These are phyloP conservation scores for Rosa multiflora DNA, from an alignment of 306 rosid species.

Conservation along the genomic window DNA sequence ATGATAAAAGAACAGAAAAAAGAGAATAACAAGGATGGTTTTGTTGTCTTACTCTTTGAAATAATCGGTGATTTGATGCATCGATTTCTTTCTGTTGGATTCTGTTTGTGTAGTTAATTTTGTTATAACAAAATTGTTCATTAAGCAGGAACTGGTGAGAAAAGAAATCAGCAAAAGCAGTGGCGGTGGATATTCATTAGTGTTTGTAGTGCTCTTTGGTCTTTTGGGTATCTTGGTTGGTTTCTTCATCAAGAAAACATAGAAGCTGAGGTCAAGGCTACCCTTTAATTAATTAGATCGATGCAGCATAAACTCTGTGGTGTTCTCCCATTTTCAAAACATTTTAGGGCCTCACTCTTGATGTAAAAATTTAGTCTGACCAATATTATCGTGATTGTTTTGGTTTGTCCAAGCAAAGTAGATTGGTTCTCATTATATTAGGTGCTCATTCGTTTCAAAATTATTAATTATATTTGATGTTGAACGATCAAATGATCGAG, in stretches of 20 bases:
- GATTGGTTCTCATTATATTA: not conserved
- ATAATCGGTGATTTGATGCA: not conserved
- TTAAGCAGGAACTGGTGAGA: slow-evolving; percentile 37
- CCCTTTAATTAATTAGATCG: not conserved
- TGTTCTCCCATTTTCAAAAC: not conserved
- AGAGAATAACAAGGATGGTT: too few species aligned
- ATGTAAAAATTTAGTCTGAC: slow-evolving; percentile 17
- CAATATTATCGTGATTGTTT: not conserved
- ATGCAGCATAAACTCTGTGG: slow-evolving; percentile 10
- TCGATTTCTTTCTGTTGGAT: not conserved
- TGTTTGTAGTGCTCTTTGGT: slow-evolving; percentile 37
- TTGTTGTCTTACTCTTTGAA: not conserved
- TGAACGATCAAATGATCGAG: not conserved
- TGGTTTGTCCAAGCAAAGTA: slow-evolving; percentile 6
- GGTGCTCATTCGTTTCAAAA: not conserved
- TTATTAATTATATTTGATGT: not conserved
- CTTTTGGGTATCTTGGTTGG: slow-evolving; percentile 42
- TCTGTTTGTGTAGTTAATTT: not conserved
- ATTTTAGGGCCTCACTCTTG: not conserved
- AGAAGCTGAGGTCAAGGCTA: slow-evolving; percentile 4
- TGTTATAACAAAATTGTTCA: not conserved
- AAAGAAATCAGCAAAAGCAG: slow-evolving; percentile 27
- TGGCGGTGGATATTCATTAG: slow-evolving; percentile 33
- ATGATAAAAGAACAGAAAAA: not conserved
- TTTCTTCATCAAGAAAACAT: slow-evolving; percentile 32